phyloP scores from a whole-genome alignment of 2,329 filamentous ascomycete genomes.

The Microdochium paspali region DNA sequence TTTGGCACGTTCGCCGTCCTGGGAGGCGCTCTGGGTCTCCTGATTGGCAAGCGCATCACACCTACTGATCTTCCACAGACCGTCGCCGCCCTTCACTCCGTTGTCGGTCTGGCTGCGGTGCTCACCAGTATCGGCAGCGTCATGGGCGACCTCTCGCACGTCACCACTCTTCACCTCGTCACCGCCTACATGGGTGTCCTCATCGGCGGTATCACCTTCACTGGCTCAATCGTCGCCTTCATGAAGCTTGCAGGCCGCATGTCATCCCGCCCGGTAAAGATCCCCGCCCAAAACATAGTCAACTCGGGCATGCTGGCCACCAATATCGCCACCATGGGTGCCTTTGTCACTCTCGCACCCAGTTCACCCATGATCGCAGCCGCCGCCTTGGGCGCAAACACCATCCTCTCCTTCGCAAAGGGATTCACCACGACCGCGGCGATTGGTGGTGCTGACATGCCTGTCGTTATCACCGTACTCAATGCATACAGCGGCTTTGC shows the following conservation, averaged over 20 bases:
- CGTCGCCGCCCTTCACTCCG: conserved; percentile 80
- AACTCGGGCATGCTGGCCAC: conserved; percentile 66
- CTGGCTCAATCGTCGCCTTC: conserved; percentile 82
- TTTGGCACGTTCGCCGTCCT: conserved; percentile 67
- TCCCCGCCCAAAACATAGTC: conserved; percentile 67
- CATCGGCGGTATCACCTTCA: conserved; percentile 84
- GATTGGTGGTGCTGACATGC: conserved; percentile 92
- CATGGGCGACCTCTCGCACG: conserved; percentile 59
- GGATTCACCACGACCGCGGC: conserved; percentile 82
- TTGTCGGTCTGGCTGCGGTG: conserved; percentile 82
- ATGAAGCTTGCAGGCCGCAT: conserved; percentile 77
- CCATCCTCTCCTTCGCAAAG: conserved; percentile 71
- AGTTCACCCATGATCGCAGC: conserved; percentile 72
- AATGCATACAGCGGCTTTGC: conserved; percentile 91
- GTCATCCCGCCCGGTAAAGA: conserved; percentile 63
- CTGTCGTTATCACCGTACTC: conserved; percentile 79
- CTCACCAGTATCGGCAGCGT: conserved; percentile 83
- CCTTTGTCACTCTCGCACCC: conserved; percentile 73
- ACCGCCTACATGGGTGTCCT: conserved; percentile 80
- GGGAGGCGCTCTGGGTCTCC: conserved; percentile 56
- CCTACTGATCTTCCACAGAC: conserved; percentile 84
- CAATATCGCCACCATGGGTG: conserved; percentile 76
- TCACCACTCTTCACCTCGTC: conserved; percentile 73
- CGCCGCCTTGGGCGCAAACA: conserved; percentile 66
- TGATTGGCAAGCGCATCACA: conserved; percentile 80